Evolutionary conservation across 139 green algal genomes (phyloP).

Genomic region (Chlorella sp.): DNA sequence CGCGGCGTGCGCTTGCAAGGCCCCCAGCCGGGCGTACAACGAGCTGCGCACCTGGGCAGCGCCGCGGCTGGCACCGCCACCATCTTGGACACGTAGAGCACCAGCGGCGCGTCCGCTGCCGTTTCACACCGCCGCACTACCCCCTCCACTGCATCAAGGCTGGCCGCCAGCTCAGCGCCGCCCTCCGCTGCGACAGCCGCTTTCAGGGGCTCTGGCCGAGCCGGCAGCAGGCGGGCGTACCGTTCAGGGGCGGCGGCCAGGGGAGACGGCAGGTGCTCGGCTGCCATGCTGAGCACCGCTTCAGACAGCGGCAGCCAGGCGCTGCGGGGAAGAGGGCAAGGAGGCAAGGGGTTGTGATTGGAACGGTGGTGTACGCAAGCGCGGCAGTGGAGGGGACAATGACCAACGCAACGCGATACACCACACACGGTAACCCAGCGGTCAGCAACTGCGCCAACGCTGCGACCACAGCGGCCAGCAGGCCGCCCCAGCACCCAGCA

Average conservation of each 20-base stretch:
- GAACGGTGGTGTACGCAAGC: no score
- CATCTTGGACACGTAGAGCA: conserved; percentile 97
- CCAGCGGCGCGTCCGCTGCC: conserved; percentile 58
- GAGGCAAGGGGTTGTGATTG: neutral
- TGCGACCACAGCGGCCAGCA: neutral
- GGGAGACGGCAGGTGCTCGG: conserved; percentile 81
- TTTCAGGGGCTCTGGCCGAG: conserved; percentile 25
- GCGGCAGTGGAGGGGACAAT: neutral
- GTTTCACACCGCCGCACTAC: conserved; percentile 50
- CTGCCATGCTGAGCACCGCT: conserved; percentile 71
- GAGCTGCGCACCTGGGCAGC: conserved; percentile 52
- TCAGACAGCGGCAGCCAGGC: conserved; percentile 31
- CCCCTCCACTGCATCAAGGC: conserved; percentile 35
- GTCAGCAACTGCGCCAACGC: no score
- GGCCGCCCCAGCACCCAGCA: no score
- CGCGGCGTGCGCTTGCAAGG: neutral
- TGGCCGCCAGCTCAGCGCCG: neutral
- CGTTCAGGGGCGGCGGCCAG: conserved; percentile 63
- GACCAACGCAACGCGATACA: neutral
- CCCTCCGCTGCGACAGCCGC: neutral
- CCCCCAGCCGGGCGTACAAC: no score
- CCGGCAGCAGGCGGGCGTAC: conserved; percentile 62
- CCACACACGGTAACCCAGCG: no score
- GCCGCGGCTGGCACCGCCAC: conserved; percentile 75
- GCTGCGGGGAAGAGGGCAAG: neutral